phyloP scores from a whole-genome alignment of 2,329 filamentous ascomycete genomes.

The Aspergillus ruber region DNA sequence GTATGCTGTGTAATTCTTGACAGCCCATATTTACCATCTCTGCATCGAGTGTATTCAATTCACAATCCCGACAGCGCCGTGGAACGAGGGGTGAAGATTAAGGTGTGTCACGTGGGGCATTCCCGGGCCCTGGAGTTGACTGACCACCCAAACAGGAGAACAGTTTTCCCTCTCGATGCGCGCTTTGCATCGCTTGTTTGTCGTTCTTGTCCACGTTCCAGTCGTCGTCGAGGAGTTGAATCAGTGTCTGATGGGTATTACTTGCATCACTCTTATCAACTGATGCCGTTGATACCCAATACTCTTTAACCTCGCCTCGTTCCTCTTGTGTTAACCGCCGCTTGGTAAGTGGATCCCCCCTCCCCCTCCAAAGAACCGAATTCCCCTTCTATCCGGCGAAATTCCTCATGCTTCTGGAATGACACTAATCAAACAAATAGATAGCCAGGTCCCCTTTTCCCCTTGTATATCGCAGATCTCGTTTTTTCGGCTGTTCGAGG shows the following conservation, averaged over 20 bases:
- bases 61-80: not conserved
- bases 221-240: not conserved
- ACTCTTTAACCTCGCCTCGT: not conserved
- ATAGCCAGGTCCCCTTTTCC: not conserved
- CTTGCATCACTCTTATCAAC: not conserved
- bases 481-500: not conserved
- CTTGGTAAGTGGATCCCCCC: conserved; percentile 1
- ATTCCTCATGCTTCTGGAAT: not conserved
- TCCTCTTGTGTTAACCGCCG: not conserved
- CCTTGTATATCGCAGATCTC: not conserved
- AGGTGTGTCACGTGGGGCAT: conserved; percentile 2
- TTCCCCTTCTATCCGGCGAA: not conserved
- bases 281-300: not conserved
- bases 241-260: not conserved
- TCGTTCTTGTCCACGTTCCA: not conserved
- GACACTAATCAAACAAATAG: not conserved
- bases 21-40: not conserved
- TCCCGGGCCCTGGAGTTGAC: not conserved
- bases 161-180: not conserved
- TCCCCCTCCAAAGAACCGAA: not conserved
- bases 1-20: not conserved
- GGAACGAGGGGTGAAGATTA: not conserved
- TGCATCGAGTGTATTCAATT: not conserved
- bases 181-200: not conserved
- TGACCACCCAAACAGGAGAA: not conserved